These are phyloP conservation scores for Arabidopsis arenosa DNA, from an alignment of 345 rosid species.

Conservation along the genomic window DNA sequence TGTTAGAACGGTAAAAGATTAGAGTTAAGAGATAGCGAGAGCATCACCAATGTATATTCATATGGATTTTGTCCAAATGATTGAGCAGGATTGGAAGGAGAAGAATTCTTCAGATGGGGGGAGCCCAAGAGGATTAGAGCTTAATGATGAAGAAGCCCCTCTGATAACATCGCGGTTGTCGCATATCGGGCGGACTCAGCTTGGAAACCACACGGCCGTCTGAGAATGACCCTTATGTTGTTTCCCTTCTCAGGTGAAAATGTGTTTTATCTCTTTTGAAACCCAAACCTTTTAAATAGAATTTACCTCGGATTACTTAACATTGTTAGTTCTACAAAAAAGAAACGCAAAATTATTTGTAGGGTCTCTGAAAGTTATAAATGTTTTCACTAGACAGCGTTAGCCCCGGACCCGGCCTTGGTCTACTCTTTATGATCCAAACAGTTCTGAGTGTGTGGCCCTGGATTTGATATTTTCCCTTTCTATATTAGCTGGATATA, in stretches of 20 bases:
- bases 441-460: slow-evolving; percentile 10
- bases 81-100: slow-evolving; percentile 89
- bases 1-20: neutral
- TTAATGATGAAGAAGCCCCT: slow-evolving; percentile 86
- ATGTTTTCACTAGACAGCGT: slow-evolving; percentile 24
- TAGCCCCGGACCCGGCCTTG: slow-evolving; percentile 23
- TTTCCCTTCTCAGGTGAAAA: slow-evolving; percentile 31
- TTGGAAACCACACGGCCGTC: slow-evolving; percentile 55
- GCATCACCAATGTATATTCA: neutral
- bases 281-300: slow-evolving; percentile 18
- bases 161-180: slow-evolving; percentile 72
- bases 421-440: slow-evolving; percentile 15
- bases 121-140: slow-evolving; percentile 49
- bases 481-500: neutral
- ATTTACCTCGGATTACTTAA: slow-evolving; percentile 36
- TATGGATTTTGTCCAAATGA: slow-evolving; percentile 15
- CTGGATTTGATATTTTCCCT: neutral
- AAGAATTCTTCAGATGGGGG: slow-evolving; percentile 80
- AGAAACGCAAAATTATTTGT: slow-evolving; percentile 29
- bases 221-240: slow-evolving; percentile 35
- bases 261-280: slow-evolving; percentile 26
- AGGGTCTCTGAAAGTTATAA: slow-evolving; percentile 37
- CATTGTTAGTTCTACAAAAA: slow-evolving; percentile 28
- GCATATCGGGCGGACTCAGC: slow-evolving; percentile 76
- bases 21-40: neutral